Conservation (phyloP, 805 yeast species). For the Wickerhamomyces sydowiorum region DNA sequence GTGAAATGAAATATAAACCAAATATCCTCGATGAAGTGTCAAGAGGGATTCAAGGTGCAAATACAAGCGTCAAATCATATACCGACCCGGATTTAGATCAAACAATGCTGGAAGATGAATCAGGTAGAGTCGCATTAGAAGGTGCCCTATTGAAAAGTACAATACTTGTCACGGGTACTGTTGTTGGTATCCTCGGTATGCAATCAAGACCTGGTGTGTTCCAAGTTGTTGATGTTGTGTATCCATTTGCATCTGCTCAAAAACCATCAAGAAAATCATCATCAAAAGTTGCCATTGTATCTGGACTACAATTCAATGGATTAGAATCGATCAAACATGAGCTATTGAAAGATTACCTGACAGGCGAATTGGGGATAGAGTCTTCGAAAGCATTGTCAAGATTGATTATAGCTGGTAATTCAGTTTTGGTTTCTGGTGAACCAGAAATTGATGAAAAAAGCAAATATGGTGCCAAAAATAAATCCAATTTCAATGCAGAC, state of each 20-base stretch:
- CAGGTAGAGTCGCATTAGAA: slow-evolving; percentile 75
- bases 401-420: slow-evolving; percentile 70
- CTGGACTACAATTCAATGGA: slow-evolving; percentile 64
- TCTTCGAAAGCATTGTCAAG: slow-evolving; percentile 33
- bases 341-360: slow-evolving; percentile 59
- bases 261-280: slow-evolving; percentile 15
- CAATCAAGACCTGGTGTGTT: slow-evolving; percentile 81
- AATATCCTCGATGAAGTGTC: slow-evolving; percentile 80
- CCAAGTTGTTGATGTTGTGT: slow-evolving; percentile 73
- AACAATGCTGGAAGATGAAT: slow-evolving; percentile 83
- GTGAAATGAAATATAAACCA: slow-evolving; percentile 81
- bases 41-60: slow-evolving; percentile 39
- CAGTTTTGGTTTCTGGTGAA: slow-evolving; percentile 31
- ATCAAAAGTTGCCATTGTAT: slow-evolving; percentile 58
- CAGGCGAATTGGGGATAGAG: slow-evolving; percentile 57
- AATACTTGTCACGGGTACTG: slow-evolving; percentile 82
- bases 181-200: slow-evolving; percentile 81
- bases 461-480: slow-evolving; percentile 44
- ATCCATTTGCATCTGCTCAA: slow-evolving; percentile 64
- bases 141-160: slow-evolving; percentile 50
- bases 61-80: slow-evolving; percentile 36
- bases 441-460: slow-evolving; percentile 22
- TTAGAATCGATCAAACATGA: slow-evolving; percentile 42
- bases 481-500: slow-evolving; percentile 43
- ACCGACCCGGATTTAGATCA: slow-evolving; percentile 51